Evolutionary conservation across 371 early-diverging fungal species (phyloP).

Genomic region (Lichtheimia corymbifera): DNA sequence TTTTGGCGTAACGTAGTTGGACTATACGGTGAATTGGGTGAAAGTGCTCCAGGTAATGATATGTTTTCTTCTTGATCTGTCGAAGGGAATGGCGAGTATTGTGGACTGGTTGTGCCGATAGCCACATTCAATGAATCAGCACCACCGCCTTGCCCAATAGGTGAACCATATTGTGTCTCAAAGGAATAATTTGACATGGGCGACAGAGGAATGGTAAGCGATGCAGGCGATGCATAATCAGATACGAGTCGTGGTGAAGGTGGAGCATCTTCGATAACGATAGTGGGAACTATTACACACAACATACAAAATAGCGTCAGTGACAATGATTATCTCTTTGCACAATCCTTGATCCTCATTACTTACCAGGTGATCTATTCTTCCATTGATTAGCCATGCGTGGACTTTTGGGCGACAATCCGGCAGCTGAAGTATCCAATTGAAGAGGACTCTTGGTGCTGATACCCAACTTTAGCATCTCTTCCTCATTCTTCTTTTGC

Average conservation of each 20-base stretch:
- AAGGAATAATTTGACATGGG: slow-evolving; percentile 37
- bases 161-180: slow-evolving; percentile 22
- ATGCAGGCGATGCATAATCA: slow-evolving; percentile 9
- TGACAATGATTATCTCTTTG: neutral
- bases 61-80: slow-evolving; percentile 21
- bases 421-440: slow-evolving; percentile 7
- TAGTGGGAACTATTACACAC: slow-evolving; percentile 28
- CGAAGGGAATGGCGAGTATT: slow-evolving; percentile 21
- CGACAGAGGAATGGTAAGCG: slow-evolving; percentile 20
- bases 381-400: neutral
- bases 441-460: slow-evolving; percentile 12
- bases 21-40: slow-evolving; percentile 11
- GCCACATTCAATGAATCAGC: slow-evolving; percentile 22
- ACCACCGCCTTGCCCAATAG: slow-evolving; percentile 9
- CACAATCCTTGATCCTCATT: no score
- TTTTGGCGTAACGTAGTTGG: slow-evolving; percentile 16
- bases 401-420: slow-evolving; percentile 6
- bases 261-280: slow-evolving; percentile 34
- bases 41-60: slow-evolving; percentile 4
- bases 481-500: slow-evolving; percentile 48
- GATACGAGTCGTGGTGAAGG: slow-evolving; percentile 13
- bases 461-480: slow-evolving; percentile 34
- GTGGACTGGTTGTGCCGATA: slow-evolving; percentile 24
- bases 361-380: slow-evolving; percentile 10
- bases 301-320: neutral